Evolutionary conservation across 441 rosid species (phyloP), one percentile per base, ranked within the genome.

Genomic region (Lagerstroemia fauriei): DNA sequence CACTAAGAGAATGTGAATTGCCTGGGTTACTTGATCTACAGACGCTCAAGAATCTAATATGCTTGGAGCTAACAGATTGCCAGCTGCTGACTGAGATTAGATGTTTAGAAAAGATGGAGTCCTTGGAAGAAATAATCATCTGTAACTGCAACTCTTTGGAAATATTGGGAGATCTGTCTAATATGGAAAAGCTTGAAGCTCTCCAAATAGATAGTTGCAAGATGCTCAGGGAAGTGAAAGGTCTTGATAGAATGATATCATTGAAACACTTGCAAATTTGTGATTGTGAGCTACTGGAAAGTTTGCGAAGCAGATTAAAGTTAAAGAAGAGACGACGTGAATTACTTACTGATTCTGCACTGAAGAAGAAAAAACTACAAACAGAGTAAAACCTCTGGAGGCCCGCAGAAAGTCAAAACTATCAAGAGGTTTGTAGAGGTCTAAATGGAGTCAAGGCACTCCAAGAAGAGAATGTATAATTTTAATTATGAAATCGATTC

Each of bases 71-170:
- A 46, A 47, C 16, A 6, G 9, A 51, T 31, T 48, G 57, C 34
- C 16, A 25, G 13, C 1, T 20, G 77, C 22, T 74, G 29, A 24
- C 32, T 3, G 34, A 47, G 57, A n/a, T 74, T n/a, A 13, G 16
- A n/a, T 57, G 77, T 9, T 25, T 48, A 74, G 77, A 27, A 74
- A 17, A n/a, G 11, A 16, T 74, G 11, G 51, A 46, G 57, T 74
- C 56, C 32, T 46, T 74, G 57, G 57, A 46, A 74, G 77, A 74
- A 46, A 18, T 74, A 46, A 25, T n/a, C 25, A 72, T 72, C 50
- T 72, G 51, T 29, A 38, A 29, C 9, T 74, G 77, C 57, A 31
- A 25, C 14, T 74, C 32, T 14, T 16, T 74, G 32, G 57, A n/a
- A 11, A 74, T 5, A 13, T 48, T 74, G 1, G 57, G 57, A 6